Base-by-base conservation (phyloP, 108 stramenopile genomes). In the Pseudonitzschia multistriata region DNA sequence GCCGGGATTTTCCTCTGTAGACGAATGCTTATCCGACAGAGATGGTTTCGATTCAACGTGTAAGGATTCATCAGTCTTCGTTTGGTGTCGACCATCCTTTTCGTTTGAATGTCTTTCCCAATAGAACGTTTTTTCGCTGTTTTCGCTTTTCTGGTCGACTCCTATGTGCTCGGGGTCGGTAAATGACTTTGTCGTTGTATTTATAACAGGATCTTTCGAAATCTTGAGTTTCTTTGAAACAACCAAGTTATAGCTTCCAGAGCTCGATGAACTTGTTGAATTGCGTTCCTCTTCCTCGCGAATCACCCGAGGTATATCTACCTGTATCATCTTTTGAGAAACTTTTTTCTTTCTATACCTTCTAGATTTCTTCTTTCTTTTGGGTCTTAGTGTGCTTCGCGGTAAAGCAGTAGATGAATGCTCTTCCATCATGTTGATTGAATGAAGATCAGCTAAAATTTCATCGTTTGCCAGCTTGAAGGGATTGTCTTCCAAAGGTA, bases 261-360 rank as follows among this genome's bases (percentile, higher is more conserved):
- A 19, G 47, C n/a, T 45, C 8, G 54, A 55, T 55, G 54, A 55
- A 30, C 15, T 53, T 19, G n/a, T 55, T 27, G 54, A 55, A 5
- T 13, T 55, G 0, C 54, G 27, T n/a, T 55, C 54, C 29, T 55
- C 54, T 28, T 30, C 54, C 54, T 55, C 54, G 27, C 27, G 22
- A 13, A 55, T 55, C 8, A 25, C 22, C 4, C 29, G 8, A 8
- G 54, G 54, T 4, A 55, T 30, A 4, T 30, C 54, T 17, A 48
- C 17, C 19, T 48, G n/a, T n/a, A 45, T 3, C 7, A 45, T 10
- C 17, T 45, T 45, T 13, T 10, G 42, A 14, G 27, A 30, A 27
- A 25, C 19, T 11, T 55, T 14, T 55, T 55, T 55, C 54, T 55
- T 55, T 27, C 54, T 55, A 25, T 55, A 55, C 14, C 22, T 28